These are phyloP conservation scores for Boechera retrofracta DNA, from an alignment of 345 rosid genomes.

Conservation along the genomic window DNA sequence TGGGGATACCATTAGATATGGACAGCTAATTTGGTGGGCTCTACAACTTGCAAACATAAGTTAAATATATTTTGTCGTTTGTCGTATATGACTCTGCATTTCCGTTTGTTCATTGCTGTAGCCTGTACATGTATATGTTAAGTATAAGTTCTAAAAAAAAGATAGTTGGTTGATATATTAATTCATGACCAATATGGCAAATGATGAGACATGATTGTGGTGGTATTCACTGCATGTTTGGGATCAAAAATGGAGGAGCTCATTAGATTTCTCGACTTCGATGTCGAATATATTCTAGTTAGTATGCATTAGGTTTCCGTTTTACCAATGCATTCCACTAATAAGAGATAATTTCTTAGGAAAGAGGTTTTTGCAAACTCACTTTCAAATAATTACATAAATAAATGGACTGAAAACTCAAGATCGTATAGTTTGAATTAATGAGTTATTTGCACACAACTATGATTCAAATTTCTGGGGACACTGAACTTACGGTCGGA, in stretches of 20 bases:
- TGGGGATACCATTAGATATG: slow-evolving; percentile 40
- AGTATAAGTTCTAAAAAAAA: not conserved
- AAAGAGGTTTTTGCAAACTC: not conserved
- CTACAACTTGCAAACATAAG: slow-evolving; percentile 40
- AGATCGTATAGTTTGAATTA: not conserved
- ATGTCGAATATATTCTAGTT: slow-evolving; percentile 6
- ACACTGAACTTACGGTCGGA: slow-evolving; percentile 10
- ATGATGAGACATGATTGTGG: slow-evolving; percentile 3
- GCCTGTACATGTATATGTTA: not conserved
- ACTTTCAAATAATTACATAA: not conserved
- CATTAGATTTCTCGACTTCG: not conserved
- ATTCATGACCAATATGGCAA: not conserved
- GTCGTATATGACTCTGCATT: slow-evolving; percentile 32
- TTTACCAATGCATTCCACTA: slow-evolving; percentile 7
- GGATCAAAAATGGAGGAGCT: slow-evolving; percentile 6
- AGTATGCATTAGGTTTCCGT: not conserved
- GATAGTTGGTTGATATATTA: not conserved
- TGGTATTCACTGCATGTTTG: not conserved
- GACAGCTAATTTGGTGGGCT: slow-evolving; percentile 41
- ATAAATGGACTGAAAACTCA: not conserved
- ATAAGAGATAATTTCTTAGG: not conserved
- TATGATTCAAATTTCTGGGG: not conserved
- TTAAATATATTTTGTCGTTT: slow-evolving; percentile 17
- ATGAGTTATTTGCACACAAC: not conserved
- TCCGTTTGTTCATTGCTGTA: slow-evolving; percentile 17